Base-by-base conservation (phyloP, 257 asterid species). In the Cinchona pubescens region DNA sequence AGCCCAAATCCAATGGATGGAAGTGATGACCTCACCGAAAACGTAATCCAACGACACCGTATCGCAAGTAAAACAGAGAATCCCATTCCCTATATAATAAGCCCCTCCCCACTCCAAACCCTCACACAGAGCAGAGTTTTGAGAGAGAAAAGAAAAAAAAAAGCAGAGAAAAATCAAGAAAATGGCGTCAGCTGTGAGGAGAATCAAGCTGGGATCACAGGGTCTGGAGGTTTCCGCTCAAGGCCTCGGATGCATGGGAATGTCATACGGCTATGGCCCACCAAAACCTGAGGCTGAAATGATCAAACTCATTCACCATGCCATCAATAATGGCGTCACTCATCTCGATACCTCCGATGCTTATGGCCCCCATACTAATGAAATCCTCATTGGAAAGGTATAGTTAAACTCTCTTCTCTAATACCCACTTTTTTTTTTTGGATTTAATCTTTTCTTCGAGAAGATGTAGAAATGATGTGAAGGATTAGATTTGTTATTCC, bases 301-400 rank as follows among this genome's bases (percentile, higher is more conserved):
- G 72, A 74, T 74, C 37, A 15, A 34, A 21, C 38, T 74, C 27
- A 48, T 74, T 5, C 71, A 65, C 40, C 72, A 74, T 35, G 64
- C 78, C 53, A 46, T 74, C 70, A 65, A 25, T 19, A 43, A 11
- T 0, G 78, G 78, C 37, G 21, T 74, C 72, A 74, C 78, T 34
- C 63, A 62, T 66, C 78, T 74, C 19, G 71, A 74, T 15, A 74
- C 78, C 48, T 48, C 78, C 19, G 78, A 74, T 37, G 62, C 15
- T 49, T 74, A 73, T 46, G 78, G 78, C 15, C 78, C 78, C 40
- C 65, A 63, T 35, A 35, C 70, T 25, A 74, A 74, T 27, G 78
- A 74, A 25, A 45, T 48, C 32, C 78, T 74, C 38, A 61, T 74
- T 15, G 72, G 78, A 9, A 74, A 74, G 72, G 78, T 74, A 30